Percentiles rank a stretch among this genome's conserved stretches.
Evolutionary conservation across 176 grass and related monocot species (phyloP).

Genomic region (Triticum urartu): DNA sequence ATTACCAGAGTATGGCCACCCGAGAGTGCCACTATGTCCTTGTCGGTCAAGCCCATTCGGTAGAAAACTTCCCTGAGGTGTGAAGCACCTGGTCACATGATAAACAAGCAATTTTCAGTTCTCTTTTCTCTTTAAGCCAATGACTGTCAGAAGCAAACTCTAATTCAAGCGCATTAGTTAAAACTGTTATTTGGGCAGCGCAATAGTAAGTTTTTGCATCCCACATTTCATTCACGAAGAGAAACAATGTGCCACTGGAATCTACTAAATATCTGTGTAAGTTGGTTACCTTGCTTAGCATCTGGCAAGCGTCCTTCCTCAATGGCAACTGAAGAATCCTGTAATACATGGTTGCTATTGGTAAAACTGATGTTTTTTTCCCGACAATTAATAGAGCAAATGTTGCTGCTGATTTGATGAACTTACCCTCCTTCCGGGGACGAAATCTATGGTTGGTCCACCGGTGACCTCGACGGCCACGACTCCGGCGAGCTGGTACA

Average conservation of each 20-base stretch:
- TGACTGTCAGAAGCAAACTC: background rate
- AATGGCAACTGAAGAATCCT: slow-evolving; percentile 53
- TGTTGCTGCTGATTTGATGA: background rate
- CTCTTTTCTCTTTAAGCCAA: background rate
- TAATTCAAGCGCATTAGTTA: background rate
- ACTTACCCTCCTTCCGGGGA: slow-evolving; percentile 58
- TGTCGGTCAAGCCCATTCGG: slow-evolving; percentile 72
- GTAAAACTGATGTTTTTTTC: background rate
- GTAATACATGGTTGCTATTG: background rate
- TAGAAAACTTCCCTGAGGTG: slow-evolving; percentile 67
- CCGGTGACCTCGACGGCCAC: slow-evolving; percentile 75
- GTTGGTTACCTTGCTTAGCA: slow-evolving; percentile 51
- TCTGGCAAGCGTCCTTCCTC: slow-evolving; percentile 70
- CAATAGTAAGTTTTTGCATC: background rate
- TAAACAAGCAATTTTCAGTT: background rate
- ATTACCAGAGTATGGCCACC: slow-evolving; percentile 74
- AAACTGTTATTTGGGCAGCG: background rate
- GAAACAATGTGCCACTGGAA: background rate
- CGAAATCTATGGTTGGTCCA: slow-evolving; percentile 57
- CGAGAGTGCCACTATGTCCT: slow-evolving; percentile 77
- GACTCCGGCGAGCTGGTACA: slow-evolving; percentile 77
- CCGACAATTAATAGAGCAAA: background rate
- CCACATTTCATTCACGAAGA: background rate
- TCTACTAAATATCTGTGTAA: background rate
- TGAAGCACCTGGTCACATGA: slow-evolving; percentile 35